These are phyloP conservation scores for Pseudogymnoascus sp. DNA, from an alignment of 2,329 filamentous ascomycete species.

Conservation along the genomic window DNA sequence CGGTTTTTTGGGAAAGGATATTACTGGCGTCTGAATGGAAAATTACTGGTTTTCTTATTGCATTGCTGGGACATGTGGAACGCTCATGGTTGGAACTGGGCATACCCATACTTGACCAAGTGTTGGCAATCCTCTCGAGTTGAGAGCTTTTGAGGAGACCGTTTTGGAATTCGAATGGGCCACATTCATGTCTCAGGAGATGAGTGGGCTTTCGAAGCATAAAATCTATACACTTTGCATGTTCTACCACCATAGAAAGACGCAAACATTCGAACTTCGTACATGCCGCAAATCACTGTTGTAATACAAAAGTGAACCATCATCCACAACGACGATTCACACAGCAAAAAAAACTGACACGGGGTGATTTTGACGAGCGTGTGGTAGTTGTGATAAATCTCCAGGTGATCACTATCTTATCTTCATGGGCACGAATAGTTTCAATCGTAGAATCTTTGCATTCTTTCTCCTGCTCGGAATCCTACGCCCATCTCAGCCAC, in stretches of 20 bases:
- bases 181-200: background rate
- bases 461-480: slow-evolving; percentile 26
- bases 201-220: background rate
- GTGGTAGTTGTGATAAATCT: background rate
- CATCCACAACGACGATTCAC: background rate
- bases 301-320: background rate
- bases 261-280: background rate
- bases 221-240: background rate
- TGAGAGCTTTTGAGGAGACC: background rate
- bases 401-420: slow-evolving; percentile 1
- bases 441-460: slow-evolving; percentile 22
- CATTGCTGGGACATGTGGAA: background rate
- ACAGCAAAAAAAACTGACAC: background rate
- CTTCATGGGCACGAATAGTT: background rate
- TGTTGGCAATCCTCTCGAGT: background rate
- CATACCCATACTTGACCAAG: background rate
- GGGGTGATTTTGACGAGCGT: background rate
- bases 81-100: background rate
- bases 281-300: background rate
- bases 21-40: background rate
- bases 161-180: background rate
- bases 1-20: background rate
- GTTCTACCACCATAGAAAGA: background rate
- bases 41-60: background rate
- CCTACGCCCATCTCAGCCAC: slow-evolving; percentile 26